phyloP scores from a whole-genome alignment of 768 basidiomycete species.

The Serendipita sp. region DNA sequence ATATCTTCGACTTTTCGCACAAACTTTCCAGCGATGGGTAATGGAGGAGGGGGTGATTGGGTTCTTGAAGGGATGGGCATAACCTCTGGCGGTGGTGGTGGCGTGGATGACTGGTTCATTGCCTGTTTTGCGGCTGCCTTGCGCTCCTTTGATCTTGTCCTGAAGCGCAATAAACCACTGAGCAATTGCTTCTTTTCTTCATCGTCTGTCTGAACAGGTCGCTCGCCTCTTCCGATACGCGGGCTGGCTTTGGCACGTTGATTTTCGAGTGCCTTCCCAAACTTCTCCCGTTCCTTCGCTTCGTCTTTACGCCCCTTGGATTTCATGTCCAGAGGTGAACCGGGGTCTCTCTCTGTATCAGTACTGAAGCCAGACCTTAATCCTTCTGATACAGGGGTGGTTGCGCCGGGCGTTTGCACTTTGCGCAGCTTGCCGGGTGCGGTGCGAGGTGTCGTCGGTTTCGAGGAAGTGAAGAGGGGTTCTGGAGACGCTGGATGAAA shows the following conservation, averaged over 20 bases:
- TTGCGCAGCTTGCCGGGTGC: conserved; percentile 1
- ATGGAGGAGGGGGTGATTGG: neutral
- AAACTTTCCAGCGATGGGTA: neutral
- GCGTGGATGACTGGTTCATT: neutral
- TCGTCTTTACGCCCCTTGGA: neutral
- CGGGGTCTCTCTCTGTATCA: neutral
- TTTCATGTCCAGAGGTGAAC: neutral
- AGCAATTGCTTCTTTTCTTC: neutral
- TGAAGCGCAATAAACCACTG: neutral
- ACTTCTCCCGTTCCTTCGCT: neutral
- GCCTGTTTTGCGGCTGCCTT: neutral
- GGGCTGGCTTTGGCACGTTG: neutral
- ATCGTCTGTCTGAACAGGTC: neutral
- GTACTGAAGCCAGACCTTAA: neutral
- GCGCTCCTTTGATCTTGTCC: neutral
- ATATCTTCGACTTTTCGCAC: neutral
- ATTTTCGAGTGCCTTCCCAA: neutral
- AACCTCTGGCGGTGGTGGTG: neutral
- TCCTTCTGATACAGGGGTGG: neutral
- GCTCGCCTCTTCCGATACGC: neutral
- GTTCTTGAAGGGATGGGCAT: neutral
- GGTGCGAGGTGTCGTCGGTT: neutral
- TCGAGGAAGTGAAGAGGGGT: neutral
- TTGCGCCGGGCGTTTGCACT: neutral
- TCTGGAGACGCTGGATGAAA: neutral